Evolutionary conservation across 257 asterid species (phyloP).

Genomic region (Primulina huaijiensis): DNA sequence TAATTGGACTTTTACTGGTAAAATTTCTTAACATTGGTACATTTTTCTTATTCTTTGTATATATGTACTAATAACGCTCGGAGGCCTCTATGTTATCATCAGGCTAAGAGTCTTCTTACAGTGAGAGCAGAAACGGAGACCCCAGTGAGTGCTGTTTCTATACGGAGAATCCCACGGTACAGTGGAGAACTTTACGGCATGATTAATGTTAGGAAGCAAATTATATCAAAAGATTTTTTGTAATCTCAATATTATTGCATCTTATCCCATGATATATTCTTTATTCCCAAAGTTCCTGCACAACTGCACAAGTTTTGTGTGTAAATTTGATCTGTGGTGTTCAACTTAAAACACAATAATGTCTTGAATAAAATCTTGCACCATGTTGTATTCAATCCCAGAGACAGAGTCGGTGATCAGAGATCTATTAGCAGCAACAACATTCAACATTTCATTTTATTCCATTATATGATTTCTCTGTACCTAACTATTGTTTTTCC

Average conservation of each 20-base stretch:
- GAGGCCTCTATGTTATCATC: slow-evolving; percentile 10
- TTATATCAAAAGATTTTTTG: not conserved
- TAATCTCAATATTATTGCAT: not conserved
- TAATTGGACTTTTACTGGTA: slow-evolving; percentile 86
- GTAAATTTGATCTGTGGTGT: too few relatives aligned
- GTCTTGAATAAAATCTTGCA: not conserved
- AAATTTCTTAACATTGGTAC: slow-evolving; percentile 6
- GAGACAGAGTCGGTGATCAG: not conserved
- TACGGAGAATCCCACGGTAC: slow-evolving; percentile 86
- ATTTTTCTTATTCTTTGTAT: not conserved
- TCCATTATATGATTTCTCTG: not conserved
- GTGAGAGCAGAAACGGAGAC: slow-evolving; percentile 88
- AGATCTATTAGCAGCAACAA: not conserved
- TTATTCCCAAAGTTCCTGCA: not conserved
- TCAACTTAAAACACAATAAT: too few relatives aligned
- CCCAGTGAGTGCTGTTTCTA: slow-evolving; percentile 84
- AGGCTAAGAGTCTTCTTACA: slow-evolving; percentile 91
- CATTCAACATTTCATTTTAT: too few relatives aligned
- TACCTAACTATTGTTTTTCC: not conserved
- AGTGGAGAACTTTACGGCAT: slow-evolving; percentile 16
- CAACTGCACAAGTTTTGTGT: not conserved
- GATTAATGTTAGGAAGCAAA: not conserved
- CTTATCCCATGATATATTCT: not conserved
- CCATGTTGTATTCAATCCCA: not conserved
- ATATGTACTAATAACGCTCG: slow-evolving; percentile 11